phyloP scores from a whole-genome alignment of 805 yeast species.

The Saccharomycopsis amapae region DNA sequence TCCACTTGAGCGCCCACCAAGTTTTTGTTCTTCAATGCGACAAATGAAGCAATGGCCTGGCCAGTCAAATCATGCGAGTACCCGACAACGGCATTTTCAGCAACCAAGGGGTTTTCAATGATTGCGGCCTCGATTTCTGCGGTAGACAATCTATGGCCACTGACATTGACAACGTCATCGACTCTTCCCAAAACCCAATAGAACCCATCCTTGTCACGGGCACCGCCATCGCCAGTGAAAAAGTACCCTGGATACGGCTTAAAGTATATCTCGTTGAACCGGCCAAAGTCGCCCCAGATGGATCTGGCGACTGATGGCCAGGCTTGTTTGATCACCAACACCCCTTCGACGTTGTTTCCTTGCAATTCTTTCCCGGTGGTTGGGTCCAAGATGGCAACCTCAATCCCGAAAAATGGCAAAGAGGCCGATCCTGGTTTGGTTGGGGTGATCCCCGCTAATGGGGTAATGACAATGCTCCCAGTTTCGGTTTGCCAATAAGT shows the following conservation, averaged over 20 bases:
- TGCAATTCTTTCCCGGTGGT: slow-evolving; percentile 60
- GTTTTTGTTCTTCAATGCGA: slow-evolving; percentile 57
- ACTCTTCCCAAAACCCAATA: slow-evolving; percentile 84
- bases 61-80: slow-evolving; percentile 79
- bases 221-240: slow-evolving; percentile 89
- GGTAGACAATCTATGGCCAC: slow-evolving; percentile 83
- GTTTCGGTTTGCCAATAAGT: slow-evolving; percentile 90
- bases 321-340: slow-evolving; percentile 57
- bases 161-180: slow-evolving; percentile 82
- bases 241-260: slow-evolving; percentile 76
- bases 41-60: slow-evolving; percentile 79
- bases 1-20: slow-evolving; percentile 35
- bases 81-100: slow-evolving; percentile 82
- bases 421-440: slow-evolving; percentile 84
- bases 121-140: slow-evolving; percentile 84
- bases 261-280: slow-evolving; percentile 75
- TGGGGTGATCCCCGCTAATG: slow-evolving; percentile 70
- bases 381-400: slow-evolving; percentile 67
- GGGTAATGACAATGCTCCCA: slow-evolving; percentile 73
- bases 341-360: slow-evolving; percentile 75
- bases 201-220: slow-evolving; percentile 76
- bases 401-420: slow-evolving; percentile 77
- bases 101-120: slow-evolving; percentile 61
- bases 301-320: slow-evolving; percentile 89
- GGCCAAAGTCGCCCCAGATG: slow-evolving; percentile 67